phyloP scores from a whole-genome alignment of 2,329 filamentous ascomycete species.

The Colletotrichum musae region DNA sequence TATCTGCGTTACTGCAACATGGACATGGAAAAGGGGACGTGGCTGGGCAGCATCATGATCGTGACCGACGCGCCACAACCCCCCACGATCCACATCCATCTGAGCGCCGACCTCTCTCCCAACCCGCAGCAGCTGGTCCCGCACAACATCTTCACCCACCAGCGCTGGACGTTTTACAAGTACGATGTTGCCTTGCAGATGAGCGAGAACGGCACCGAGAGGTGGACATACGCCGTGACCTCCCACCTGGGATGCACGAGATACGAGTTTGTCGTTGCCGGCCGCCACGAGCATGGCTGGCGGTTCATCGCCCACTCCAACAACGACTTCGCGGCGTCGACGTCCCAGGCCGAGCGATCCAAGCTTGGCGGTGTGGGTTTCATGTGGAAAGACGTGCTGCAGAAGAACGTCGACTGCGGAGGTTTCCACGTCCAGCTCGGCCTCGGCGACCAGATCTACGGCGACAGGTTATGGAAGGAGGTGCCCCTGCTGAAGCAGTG shows the following conservation, averaged over 20 bases:
- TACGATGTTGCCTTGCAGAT: slow-evolving; percentile 94
- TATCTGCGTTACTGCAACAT: slow-evolving; percentile 98
- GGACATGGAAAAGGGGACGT: slow-evolving; percentile 91
- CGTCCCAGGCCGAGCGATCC: slow-evolving; percentile 86
- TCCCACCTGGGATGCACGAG: slow-evolving; percentile 97
- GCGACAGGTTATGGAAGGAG: slow-evolving; percentile 96
- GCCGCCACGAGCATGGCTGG: slow-evolving; percentile 91
- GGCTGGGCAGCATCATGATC: slow-evolving; percentile 94
- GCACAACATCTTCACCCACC: slow-evolving; percentile 87
- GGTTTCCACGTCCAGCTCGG: slow-evolving; percentile 96
- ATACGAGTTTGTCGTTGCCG: slow-evolving; percentile 96
- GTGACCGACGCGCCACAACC: slow-evolving; percentile 93
- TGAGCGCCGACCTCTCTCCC: slow-evolving; percentile 90
- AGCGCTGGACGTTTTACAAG: slow-evolving; percentile 95
- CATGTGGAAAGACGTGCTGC: slow-evolving; percentile 99
- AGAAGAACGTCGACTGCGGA: slow-evolving; percentile 96
- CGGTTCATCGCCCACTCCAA: slow-evolving; percentile 96
- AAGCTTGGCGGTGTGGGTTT: slow-evolving; percentile 91
- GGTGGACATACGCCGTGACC: slow-evolving; percentile 98
- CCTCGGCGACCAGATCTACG: slow-evolving; percentile 94
- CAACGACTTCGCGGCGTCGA: slow-evolving; percentile 93
- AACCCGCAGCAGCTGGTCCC: slow-evolving; percentile 91
- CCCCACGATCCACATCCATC: slow-evolving; percentile 95
- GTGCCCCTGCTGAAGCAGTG: slow-evolving; percentile 94
- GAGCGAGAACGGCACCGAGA: slow-evolving; percentile 83